Conservation (phyloP, 2,329 filamentous ascomycete genomes). For the Mycocentrospora acerina region DNA sequence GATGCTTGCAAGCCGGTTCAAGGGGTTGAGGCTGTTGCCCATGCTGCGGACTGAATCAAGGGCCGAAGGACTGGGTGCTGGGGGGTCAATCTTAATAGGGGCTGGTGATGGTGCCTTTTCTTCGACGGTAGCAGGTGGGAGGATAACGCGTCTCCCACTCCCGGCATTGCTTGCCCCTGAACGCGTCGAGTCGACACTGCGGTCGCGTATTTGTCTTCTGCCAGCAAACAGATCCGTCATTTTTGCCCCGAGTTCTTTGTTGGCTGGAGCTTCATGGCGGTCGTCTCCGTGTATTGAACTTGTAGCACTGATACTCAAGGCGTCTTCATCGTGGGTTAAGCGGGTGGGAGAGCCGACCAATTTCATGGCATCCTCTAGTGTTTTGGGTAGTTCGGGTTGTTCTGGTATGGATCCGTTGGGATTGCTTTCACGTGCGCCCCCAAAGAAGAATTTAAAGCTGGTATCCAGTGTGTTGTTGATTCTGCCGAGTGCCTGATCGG, state of each 20-base stretch:
- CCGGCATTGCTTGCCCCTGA: constrained; percentile 58
- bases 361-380: constrained; percentile 87
- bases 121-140: constrained; percentile 36
- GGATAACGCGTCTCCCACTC: constrained; percentile 61
- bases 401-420: constrained; percentile 34
- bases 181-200: constrained; percentile 71
- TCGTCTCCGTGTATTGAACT: constrained; percentile 54
- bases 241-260: constrained; percentile 54
- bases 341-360: constrained; percentile 74
- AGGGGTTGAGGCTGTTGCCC: constrained; percentile 78
- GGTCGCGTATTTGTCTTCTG: constrained; percentile 64
- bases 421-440: constrained; percentile 74
- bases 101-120: constrained; percentile 24
- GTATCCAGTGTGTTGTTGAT: constrained; percentile 88
- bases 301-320: constrained; percentile 50
- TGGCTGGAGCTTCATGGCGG: constrained; percentile 23
- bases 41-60: constrained; percentile 82
- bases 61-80: constrained; percentile 55
- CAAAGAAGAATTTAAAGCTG: constrained; percentile 91
- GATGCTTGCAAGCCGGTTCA: constrained; percentile 75
- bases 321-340: constrained; percentile 52
- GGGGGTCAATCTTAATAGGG: constrained; percentile 27
- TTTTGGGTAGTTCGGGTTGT: constrained; percentile 70
- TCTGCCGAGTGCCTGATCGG: constrained; percentile 88
- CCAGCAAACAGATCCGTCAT: constrained; percentile 72